Evolutionary conservation across 1,139 yeast genomes (phyloP).

Genomic region (Geotrichum citri-aurantii): DNA sequence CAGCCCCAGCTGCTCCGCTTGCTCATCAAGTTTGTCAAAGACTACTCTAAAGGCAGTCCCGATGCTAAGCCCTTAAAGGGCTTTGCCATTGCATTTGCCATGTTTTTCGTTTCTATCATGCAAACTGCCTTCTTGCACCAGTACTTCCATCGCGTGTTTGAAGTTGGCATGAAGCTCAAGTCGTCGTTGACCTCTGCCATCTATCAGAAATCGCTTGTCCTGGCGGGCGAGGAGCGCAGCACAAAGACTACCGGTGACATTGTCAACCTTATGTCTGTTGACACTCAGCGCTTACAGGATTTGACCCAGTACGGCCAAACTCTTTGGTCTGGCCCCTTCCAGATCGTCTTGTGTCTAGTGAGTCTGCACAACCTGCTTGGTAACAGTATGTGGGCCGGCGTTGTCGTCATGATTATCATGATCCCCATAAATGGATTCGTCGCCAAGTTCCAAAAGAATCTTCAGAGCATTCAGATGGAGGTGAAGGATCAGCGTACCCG

Average conservation of each 20-base stretch:
- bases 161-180: constrained; percentile 84
- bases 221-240: constrained; percentile 80
- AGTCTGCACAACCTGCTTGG: constrained; percentile 77
- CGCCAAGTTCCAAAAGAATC: constrained; percentile 64
- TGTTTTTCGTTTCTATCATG: constrained; percentile 75
- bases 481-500: constrained; percentile 66
- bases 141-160: constrained; percentile 84
- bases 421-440: constrained; percentile 77
- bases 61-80: constrained; percentile 60
- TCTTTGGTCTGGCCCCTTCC: constrained; percentile 97
- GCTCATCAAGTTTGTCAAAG: constrained; percentile 77
- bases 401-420: constrained; percentile 71
- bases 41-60: constrained; percentile 43
- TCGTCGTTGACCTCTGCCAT: constrained; percentile 69
- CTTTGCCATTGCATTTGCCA: constrained; percentile 69
- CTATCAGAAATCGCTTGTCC: constrained; percentile 70
- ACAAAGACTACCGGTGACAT: constrained; percentile 91
- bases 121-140: constrained; percentile 90
- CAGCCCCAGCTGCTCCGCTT: constrained; percentile 83
- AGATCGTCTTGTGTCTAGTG: constrained; percentile 69
- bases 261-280: constrained; percentile 95
- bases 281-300: constrained; percentile 90
- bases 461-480: constrained; percentile 72
- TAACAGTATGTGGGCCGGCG: constrained; percentile 97
- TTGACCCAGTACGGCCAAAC: constrained; percentile 80